Base-by-base conservation (phyloP, 306 rosid genomes). In the Gleditsia sinensis region DNA sequence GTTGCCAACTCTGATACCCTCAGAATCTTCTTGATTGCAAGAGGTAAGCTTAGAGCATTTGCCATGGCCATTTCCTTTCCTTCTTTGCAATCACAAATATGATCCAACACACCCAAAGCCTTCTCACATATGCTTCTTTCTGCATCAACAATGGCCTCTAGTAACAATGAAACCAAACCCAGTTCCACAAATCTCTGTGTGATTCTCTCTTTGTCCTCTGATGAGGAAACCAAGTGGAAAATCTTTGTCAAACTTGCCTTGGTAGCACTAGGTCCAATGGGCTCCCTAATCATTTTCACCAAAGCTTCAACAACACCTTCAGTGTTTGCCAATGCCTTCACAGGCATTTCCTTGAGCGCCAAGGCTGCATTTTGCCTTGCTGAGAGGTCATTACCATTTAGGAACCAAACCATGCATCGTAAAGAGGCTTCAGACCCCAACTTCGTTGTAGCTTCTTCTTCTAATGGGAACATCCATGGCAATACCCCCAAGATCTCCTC, bases 1-100 rank as follows among this genome's bases (percentile, higher is more conserved):
- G 97, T 83, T 23, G 84, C 90, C 84, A 79, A 12, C 33, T 75
- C 86, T 2, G 98, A 94, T 0, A 91, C 86, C 62, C 94, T 80
- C 66, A 91, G 74, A 10, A 91, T 87, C 83, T 86, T 94, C 92
- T 91, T 94, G 0, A 86, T 87, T 84, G 82, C 81, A 42, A 94
- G 79, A 61, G 98, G 98, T 42, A 88, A 72, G 30, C 91, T 87
- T 45, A 94, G 61, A 54, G 93, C 92, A 85, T 91, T 86, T 54
- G 69, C 57, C 55, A 80, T 85, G 6, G 89, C 94, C 30, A 63
- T 66, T 42, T 82, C 83, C 75, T 75, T 84, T 49, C 92, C 98
- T 71, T 83, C 77, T 72, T 73, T 55, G n/a, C 54, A 54, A 0
- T 86, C 90, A 68, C 92, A 89, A 5, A 91, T 6, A 11, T 75